Evolutionary conservation across 192 early-diverging fungal genomes (phyloP).

Genomic region (Phycomyces nitens): DNA sequence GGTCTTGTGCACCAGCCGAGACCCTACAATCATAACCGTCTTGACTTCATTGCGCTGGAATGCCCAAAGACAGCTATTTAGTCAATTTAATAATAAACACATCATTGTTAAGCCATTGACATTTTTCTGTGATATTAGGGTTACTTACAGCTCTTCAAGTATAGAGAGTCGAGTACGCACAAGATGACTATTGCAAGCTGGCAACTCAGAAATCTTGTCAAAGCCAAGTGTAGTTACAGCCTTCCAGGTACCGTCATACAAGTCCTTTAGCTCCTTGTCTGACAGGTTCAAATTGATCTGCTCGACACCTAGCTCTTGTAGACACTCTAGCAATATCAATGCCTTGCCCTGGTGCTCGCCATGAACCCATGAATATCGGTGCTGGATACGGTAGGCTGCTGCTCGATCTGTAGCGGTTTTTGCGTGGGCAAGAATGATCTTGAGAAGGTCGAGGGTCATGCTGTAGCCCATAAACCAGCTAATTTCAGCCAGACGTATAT

Average conservation of each 20-base stretch:
- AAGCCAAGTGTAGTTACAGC: constrained; percentile 19
- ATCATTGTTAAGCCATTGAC: too few species aligned
- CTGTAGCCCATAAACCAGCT: constrained; percentile 27
- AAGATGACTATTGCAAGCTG: constrained; percentile 13
- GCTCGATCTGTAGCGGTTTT: constrained; percentile 26
- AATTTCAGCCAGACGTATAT: constrained; percentile 26
- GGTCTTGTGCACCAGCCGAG: constrained; percentile 14
- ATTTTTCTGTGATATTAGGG: not conserved
- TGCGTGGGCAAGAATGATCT: constrained; percentile 19
- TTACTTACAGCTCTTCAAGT: constrained; percentile 29
- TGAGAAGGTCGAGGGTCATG: constrained; percentile 11
- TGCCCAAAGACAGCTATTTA: constrained; percentile 26
- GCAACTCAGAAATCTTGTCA: constrained; percentile 18
- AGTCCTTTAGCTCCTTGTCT: not conserved
- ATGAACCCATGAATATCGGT: constrained; percentile 18
- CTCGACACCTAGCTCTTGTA: constrained; percentile 25
- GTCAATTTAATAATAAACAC: not conserved
- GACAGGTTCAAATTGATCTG: constrained; percentile 11
- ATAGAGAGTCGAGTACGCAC: constrained; percentile 23
- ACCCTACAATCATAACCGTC: constrained; percentile 14
- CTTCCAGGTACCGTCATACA: constrained; percentile 13
- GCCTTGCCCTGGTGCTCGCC: constrained; percentile 12
- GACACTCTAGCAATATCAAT: constrained; percentile 19
- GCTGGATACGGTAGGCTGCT: constrained; percentile 27
- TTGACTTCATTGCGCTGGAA: constrained; percentile 20